Evolutionary conservation across 331 rosid genomes (phyloP), one percentile per base, ranked within the genome.

Genomic region (Erythrophleum ivorense): DNA sequence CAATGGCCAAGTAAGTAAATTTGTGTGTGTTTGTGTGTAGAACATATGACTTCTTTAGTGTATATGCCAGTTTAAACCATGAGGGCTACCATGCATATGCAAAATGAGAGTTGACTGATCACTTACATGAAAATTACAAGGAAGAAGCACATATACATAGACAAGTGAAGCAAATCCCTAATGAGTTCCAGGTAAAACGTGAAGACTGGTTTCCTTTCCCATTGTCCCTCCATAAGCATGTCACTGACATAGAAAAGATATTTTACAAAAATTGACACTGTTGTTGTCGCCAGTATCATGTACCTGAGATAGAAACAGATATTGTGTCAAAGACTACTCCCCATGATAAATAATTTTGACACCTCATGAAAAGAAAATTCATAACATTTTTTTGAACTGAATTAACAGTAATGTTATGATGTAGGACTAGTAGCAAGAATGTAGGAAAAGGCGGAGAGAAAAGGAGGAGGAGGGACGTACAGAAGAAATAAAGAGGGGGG

Each of bases 211-310:
- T 94, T 96, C 85, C 34, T 94, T 89, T 96, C 99, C 98, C 99
- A 96, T 64, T 96, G 99, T 78, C 97, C 98, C 80, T 96, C 99
- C 99, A 94, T 96, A 79, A 96, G 94, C 89, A 91, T 88, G 87
- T 96, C 99, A 68, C 84, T 88, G 46, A 96, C 97, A 78, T 94
- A 96, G 93, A 96, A 96, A 81, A 94, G 79, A 67, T 94, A 96
- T 87, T 96, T 96, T 34, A 94, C 93, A 79, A 96, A 94, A 38
- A 91, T 92, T 43, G 99, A 87, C 73, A 96, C 94, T 4, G 91
- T 94, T 38, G 99, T 96, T 52, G 99, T 96, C 5, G 98, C 98
- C 77, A 96, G 86, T 80, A 96, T 96, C 99, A 94, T 92, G 96
- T 96, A 96, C 97, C 98, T 96, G 94, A 75, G 66, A 83, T 60